phyloP scores from a whole-genome alignment of 495 filamentous ascomycete species.

The Tuber calosporum region DNA sequence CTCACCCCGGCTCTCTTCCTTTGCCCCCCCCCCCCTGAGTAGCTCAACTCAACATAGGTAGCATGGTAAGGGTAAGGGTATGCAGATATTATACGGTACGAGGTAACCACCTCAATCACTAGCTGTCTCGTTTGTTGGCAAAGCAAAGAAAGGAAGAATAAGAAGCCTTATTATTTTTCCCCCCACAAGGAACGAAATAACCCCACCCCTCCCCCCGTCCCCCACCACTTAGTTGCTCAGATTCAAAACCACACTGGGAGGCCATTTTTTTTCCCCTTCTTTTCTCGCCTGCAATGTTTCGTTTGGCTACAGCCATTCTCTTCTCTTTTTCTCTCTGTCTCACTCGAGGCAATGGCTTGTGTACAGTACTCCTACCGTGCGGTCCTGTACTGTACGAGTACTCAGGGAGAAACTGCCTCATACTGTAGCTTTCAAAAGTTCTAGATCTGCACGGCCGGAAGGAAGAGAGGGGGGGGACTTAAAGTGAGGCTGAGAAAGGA shows the following conservation, averaged over 20 bases:
- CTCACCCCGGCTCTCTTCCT: not conserved
- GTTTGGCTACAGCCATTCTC: not conserved
- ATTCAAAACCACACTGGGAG: not conserved
- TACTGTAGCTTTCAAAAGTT: not conserved
- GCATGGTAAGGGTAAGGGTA: not conserved
- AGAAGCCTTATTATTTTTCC: not conserved
- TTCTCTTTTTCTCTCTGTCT: not conserved
- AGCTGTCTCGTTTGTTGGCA: conserved; percentile 5
- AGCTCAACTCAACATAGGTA: not conserved
- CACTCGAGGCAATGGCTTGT: not conserved
- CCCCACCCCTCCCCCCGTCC: not conserved
- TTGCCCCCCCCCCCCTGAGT: not conserved
- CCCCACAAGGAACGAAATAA: not conserved
- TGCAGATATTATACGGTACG: not conserved
- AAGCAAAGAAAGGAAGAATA: not conserved
- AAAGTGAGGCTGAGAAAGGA: not conserved
- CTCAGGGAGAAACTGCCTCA: not conserved
- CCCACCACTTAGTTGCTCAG: not conserved
- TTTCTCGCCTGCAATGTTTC: not conserved
- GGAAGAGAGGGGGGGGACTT: not conserved
- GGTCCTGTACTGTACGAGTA: not conserved
- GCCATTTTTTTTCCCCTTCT: not conserved
- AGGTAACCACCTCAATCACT: conserved; percentile 3
- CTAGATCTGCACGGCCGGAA: not conserved
- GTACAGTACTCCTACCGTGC: not conserved